Evolutionary conservation across 139 green algal species (phyloP).

Genomic region (Edaphochlamys debaryana): DNA sequence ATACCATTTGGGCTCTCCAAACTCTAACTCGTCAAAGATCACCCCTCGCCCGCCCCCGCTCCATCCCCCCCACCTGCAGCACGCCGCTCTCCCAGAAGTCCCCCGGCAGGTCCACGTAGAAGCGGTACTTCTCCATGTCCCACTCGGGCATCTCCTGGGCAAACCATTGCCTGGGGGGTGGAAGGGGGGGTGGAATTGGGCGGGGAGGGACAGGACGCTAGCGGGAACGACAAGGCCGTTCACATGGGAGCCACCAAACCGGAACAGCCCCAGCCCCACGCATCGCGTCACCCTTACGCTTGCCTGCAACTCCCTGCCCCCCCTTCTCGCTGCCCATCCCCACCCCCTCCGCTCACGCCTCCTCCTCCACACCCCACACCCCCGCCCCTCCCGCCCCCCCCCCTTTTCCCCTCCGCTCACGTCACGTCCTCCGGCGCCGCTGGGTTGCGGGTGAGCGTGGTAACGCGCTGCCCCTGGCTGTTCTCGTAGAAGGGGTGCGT

Average conservation of each 20-base stretch:
- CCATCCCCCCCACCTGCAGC: slow-evolving; percentile 32
- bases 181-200: background rate
- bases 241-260: too few species aligned
- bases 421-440: slow-evolving; percentile 63
- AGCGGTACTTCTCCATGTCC: slow-evolving; percentile 82
- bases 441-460: slow-evolving; percentile 57
- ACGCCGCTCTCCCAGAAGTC: slow-evolving; percentile 72
- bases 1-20: too few species aligned
- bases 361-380: too few species aligned
- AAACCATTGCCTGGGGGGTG: slow-evolving; percentile 63
- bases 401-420: slow-evolving; percentile 29
- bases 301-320: too few species aligned
- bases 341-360: too few species aligned
- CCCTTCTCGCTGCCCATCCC: too few species aligned
- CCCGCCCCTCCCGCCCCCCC: background rate
- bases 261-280: too few species aligned
- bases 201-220: too few species aligned
- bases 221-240: too few species aligned
- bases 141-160: slow-evolving; percentile 71
- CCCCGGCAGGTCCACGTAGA: slow-evolving; percentile 75
- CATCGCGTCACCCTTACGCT: too few species aligned
- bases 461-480: slow-evolving; percentile 34
- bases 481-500: slow-evolving; percentile 53
- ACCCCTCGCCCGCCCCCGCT: too few species aligned
- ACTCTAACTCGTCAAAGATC: too few species aligned